Evolutionary conservation across 2,329 filamentous ascomycete genomes (phyloP).

Genomic region (Curvularia sp.): DNA sequence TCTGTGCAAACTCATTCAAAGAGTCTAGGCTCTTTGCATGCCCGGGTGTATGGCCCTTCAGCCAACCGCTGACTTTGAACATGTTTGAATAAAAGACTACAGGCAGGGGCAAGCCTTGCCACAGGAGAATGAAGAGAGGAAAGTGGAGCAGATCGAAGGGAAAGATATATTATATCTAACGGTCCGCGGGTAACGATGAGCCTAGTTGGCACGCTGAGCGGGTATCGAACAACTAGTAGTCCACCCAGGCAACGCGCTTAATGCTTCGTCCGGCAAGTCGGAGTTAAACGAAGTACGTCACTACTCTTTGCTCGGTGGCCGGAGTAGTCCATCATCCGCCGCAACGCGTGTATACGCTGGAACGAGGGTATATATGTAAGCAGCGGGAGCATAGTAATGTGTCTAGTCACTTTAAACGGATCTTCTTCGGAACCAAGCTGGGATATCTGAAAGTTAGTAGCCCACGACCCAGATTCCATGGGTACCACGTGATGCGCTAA

Average conservation of each 20-base stretch:
- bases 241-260: slow-evolving; percentile 19
- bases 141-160: not conserved
- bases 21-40: slow-evolving; percentile 65
- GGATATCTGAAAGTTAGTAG: slow-evolving; percentile 5
- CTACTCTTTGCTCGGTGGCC: slow-evolving; percentile 14
- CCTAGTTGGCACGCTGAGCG: slow-evolving; percentile 9
- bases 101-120: not conserved
- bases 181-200: slow-evolving; percentile 1
- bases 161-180: slow-evolving; percentile 1
- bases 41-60: slow-evolving; percentile 45
- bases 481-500: slow-evolving; percentile 31
- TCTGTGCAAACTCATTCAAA: slow-evolving; percentile 64
- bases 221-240: slow-evolving; percentile 13
- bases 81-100: slow-evolving; percentile 25
- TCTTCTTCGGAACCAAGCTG: slow-evolving; percentile 8
- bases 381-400: not conserved
- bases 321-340: slow-evolving; percentile 1
- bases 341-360: not conserved
- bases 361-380: not conserved
- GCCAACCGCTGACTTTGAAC: slow-evolving; percentile 51
- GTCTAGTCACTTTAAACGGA: not conserved
- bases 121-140: slow-evolving; percentile 2
- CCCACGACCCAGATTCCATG: slow-evolving; percentile 13
- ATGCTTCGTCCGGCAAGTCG: slow-evolving; percentile 26
- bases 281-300: slow-evolving; percentile 31